Conservation (phyloP, 2,329 filamentous ascomycete species). For the Trichoderma citrinoviride region DNA sequence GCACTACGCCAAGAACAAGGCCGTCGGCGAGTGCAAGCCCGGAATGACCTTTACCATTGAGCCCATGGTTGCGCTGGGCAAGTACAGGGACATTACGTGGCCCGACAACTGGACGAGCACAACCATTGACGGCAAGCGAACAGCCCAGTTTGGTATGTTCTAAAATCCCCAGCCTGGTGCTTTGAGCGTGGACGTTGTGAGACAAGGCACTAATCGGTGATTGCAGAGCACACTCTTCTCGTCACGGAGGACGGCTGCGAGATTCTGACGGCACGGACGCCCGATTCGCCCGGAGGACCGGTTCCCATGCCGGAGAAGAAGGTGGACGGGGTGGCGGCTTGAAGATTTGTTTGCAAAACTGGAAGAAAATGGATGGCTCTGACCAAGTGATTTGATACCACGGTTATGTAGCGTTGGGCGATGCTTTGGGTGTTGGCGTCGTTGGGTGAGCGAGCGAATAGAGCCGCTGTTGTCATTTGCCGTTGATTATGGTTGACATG, state of each 20-base stretch:
- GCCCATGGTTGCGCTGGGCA: constrained; percentile 94
- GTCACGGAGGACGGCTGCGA: constrained; percentile 82
- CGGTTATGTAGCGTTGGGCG: constrained; percentile 12
- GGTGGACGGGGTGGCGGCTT: neutral
- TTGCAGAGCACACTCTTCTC: constrained; percentile 72
- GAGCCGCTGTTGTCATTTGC: constrained; percentile 12
- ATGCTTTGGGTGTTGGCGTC: constrained; percentile 8
- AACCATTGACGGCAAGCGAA: constrained; percentile 82
- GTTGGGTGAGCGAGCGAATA: constrained; percentile 3
- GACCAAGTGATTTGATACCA: constrained; percentile 13
- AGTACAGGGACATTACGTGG: constrained; percentile 92
- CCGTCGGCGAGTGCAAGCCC: constrained; percentile 86
- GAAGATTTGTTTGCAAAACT: neutral
- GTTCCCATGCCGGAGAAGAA: constrained; percentile 53
- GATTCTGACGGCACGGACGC: constrained; percentile 70
- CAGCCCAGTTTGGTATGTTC: constrained; percentile 83
- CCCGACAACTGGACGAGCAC: constrained; percentile 98
- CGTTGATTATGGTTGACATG: neutral
- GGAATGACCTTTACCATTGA: constrained; percentile 99
- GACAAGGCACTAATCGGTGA: constrained; percentile 26
- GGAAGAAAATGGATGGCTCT: neutral
- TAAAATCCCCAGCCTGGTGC: neutral
- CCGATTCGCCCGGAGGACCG: constrained; percentile 73
- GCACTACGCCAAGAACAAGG: constrained; percentile 98
- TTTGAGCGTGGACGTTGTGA: no score